phyloP scores from a whole-genome alignment of 768 basidiomycete species.

The Mycena chlorophos region DNA sequence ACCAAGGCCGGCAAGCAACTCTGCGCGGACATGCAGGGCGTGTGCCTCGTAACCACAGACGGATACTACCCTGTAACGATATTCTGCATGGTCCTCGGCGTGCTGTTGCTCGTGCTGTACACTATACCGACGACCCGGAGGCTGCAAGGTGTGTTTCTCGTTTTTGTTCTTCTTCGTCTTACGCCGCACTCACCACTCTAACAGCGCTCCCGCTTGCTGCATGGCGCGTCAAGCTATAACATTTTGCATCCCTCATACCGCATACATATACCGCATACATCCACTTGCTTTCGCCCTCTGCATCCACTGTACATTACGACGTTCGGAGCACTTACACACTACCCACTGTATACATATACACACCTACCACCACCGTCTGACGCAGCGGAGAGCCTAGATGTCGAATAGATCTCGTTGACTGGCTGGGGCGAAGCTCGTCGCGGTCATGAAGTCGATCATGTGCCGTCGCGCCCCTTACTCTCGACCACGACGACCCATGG shows the following conservation, averaged over 20 bases:
- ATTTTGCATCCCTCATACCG: background rate
- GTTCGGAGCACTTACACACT: too few species aligned
- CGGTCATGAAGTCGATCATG: too few species aligned
- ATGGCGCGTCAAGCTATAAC: background rate
- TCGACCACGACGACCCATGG: too few species aligned
- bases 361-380: too few species aligned
- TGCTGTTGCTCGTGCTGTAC: conserved; percentile 68
- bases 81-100: conserved; percentile 74
- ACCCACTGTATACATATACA: too few species aligned
- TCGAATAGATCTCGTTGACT: too few species aligned
- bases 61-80: conserved; percentile 87
- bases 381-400: too few species aligned
- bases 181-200: background rate
- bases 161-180: background rate
- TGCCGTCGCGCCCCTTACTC: too few species aligned
- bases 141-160: conserved; percentile 71
- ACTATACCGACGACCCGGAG: conserved; percentile 81
- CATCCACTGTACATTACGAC: background rate
- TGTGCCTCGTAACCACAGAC: conserved; percentile 81
- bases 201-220: background rate
- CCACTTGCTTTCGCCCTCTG: too few species aligned
- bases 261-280: background rate
- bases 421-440: too few species aligned
- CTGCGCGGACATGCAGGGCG: conserved; percentile 75
- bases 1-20: conserved; percentile 83